Evolutionary conservation across 192 early-diverging fungal species (phyloP).

Genomic region (Spinellus fusiger): DNA sequence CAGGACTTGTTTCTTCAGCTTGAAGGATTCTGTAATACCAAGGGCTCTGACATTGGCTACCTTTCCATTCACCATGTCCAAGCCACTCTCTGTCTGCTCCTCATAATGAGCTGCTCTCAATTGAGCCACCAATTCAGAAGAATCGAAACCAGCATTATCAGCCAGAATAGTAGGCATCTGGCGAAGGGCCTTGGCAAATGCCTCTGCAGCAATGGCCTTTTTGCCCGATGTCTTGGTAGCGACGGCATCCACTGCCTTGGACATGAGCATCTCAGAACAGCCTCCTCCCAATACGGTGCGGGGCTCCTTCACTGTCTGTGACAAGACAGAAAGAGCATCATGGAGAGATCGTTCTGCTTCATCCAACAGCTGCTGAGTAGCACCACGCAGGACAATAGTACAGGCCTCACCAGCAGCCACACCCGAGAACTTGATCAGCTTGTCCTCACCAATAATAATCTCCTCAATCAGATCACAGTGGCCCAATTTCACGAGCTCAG

Average conservation of each 20-base stretch:
- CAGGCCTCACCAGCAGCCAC: constrained; percentile 95
- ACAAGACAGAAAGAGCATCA: constrained; percentile 98
- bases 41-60: constrained; percentile 77
- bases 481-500: constrained; percentile 92
- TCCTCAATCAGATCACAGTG: constrained; percentile 91
- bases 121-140: constrained; percentile 85
- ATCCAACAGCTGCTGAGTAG: constrained; percentile 99
- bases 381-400: constrained; percentile 96
- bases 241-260: constrained; percentile 88
- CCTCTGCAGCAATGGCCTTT: constrained; percentile 98
- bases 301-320: constrained; percentile 94
- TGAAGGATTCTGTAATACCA: constrained; percentile 95
- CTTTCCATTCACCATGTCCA: constrained; percentile 83
- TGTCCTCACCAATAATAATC: constrained; percentile 99
- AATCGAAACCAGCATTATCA: constrained; percentile 97
- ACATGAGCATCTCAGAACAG: constrained; percentile 93
- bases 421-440: constrained; percentile 93
- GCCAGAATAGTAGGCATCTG: constrained; percentile 68
- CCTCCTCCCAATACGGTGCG: constrained; percentile 99
- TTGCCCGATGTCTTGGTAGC: constrained; percentile 59
- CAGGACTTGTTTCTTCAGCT: constrained; percentile 91
- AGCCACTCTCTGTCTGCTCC: constrained; percentile 65
- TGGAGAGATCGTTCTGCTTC: constrained; percentile 97
- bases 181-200: constrained; percentile 92
- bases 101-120: constrained; percentile 93